Conservation (phyloP, 2,329 filamentous ascomycete species). For the Ploettnerulaceae sp. region DNA sequence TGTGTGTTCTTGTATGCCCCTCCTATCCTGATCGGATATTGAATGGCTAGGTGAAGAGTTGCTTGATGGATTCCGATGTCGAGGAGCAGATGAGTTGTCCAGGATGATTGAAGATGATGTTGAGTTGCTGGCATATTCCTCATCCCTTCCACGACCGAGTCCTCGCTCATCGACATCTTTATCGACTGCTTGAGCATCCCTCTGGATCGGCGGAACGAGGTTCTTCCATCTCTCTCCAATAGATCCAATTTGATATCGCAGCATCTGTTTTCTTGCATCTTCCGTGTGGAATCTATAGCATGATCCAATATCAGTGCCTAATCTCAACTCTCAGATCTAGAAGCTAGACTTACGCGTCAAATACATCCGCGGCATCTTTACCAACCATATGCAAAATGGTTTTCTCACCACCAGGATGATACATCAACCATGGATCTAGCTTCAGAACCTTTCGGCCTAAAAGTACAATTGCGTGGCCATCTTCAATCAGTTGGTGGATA, state of each 20-base stretch:
- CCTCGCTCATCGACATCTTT: slow-evolving; percentile 8
- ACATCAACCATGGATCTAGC: slow-evolving; percentile 81
- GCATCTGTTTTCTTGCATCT: slow-evolving; percentile 48
- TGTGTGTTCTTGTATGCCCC: too few species aligned
- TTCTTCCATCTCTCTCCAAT: slow-evolving; percentile 77
- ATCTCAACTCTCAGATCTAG: neutral
- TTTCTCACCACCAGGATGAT: slow-evolving; percentile 88
- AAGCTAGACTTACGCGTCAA: slow-evolving; percentile 68
- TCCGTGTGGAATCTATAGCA: slow-evolving; percentile 29
- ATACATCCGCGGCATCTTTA: slow-evolving; percentile 89
- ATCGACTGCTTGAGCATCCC: slow-evolving; percentile 39
- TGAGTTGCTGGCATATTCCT: slow-evolving; percentile 32
- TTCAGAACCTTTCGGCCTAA: slow-evolving; percentile 77
- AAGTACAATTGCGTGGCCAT: slow-evolving; percentile 74
- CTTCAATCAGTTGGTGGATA: slow-evolving; percentile 76
- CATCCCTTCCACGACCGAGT: slow-evolving; percentile 37
- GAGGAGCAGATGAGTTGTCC: too few species aligned
- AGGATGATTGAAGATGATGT: slow-evolving; percentile 4
- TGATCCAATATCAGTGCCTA: slow-evolving; percentile 50
- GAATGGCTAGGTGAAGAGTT: too few species aligned
- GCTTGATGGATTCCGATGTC: too few species aligned
- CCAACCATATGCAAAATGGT: slow-evolving; percentile 91
- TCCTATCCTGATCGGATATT: too few species aligned
- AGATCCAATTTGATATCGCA: slow-evolving; percentile 67
- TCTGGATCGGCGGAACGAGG: slow-evolving; percentile 83